Conservation (phyloP, 805 yeast genomes). For the Metschnikowia kunwiensis region DNA sequence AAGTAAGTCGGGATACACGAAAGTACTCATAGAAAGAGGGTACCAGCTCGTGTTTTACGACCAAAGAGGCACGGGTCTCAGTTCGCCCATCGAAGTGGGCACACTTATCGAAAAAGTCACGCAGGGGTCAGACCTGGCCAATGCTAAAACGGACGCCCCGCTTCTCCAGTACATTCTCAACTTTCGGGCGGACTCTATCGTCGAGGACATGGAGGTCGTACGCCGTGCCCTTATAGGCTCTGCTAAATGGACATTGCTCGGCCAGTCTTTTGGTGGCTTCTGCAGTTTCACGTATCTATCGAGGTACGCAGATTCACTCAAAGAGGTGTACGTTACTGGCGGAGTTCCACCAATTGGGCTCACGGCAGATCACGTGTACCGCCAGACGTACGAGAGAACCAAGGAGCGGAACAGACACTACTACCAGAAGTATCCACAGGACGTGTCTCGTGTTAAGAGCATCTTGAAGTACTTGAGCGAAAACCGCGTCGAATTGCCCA, state of each 20-base stretch:
- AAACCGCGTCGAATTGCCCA: constrained; percentile 41
- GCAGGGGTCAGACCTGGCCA: neutral
- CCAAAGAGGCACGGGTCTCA: constrained; percentile 62
- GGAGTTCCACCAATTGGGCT: constrained; percentile 54
- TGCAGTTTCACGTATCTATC: constrained; percentile 50
- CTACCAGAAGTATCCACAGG: constrained; percentile 49
- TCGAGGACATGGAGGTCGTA: constrained; percentile 48
- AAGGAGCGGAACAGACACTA: constrained; percentile 46
- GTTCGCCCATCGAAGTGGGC: constrained; percentile 42
- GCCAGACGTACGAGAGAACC: constrained; percentile 46
- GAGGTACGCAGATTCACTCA: constrained; percentile 39
- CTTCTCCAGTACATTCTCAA: constrained; percentile 41
- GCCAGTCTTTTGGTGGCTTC: constrained; percentile 59
- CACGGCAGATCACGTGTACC: constrained; percentile 47
- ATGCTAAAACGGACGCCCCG: constrained; percentile 15
- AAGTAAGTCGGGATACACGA: constrained; percentile 34
- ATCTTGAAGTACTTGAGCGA: constrained; percentile 34
- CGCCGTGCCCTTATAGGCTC: constrained; percentile 35
- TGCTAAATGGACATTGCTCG: constrained; percentile 49
- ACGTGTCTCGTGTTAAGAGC: constrained; percentile 33
- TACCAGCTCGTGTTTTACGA: constrained; percentile 47
- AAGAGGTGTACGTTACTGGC: constrained; percentile 49
- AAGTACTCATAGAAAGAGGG: constrained; percentile 39
- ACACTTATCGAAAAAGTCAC: constrained; percentile 18
- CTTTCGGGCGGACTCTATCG: constrained; percentile 54